Evolutionary conservation across 208 protist species (phyloP).

Genomic region (Vickermania ingenoplastis): DNA sequence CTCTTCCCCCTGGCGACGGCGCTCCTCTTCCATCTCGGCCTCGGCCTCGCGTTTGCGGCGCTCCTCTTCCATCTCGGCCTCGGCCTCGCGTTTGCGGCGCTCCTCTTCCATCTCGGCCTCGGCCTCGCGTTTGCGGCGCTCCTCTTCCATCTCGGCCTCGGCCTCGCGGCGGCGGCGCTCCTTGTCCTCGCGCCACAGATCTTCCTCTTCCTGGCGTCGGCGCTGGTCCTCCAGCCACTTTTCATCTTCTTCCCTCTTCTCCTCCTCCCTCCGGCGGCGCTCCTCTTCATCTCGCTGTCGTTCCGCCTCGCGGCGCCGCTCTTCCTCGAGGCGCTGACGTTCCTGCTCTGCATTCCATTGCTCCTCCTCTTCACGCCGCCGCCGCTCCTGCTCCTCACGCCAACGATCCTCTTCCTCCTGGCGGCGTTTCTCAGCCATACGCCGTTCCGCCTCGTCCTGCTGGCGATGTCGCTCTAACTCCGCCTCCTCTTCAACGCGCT

Average conservation of each 20-base stretch:
- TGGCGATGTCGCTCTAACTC: background rate
- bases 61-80: background rate
- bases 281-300: background rate
- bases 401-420: conserved; percentile 1
- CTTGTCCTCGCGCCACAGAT: background rate
- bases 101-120: background rate
- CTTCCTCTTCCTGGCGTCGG: conserved; percentile 1
- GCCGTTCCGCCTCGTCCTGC: background rate
- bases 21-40: background rate
- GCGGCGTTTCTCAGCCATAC: background rate
- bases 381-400: conserved; percentile 2
- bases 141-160: background rate
- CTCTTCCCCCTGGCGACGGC: background rate
- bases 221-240: background rate
- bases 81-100: background rate
- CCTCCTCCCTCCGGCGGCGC: background rate
- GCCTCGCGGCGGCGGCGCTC: background rate
- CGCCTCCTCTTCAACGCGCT: background rate
- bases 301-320: background rate
- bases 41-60: background rate
- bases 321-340: background rate
- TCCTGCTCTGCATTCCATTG: background rate
- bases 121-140: background rate
- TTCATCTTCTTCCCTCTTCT: background rate
- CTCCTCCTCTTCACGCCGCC: background rate